Base-by-base conservation (phyloP, 2,329 filamentous ascomycete genomes). In the Mycocentrospora acerina region DNA sequence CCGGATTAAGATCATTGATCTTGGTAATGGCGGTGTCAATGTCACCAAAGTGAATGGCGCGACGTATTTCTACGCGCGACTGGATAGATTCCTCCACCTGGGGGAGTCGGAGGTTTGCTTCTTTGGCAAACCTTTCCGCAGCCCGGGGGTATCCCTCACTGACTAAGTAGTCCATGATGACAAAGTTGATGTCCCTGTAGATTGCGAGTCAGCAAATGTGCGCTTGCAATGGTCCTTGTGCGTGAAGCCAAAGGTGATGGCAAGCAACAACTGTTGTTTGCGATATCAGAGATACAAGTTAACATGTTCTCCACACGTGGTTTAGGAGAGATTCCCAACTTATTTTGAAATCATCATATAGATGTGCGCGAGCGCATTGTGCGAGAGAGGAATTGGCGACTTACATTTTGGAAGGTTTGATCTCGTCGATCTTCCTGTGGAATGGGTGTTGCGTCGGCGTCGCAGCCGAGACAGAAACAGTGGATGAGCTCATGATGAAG, bases 261-360 rank as follows among this genome's bases (percentile, higher is more conserved):
- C 37, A 43, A 46, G 42, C 48, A 52, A 45, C 34, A 26, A 35
- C 26, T 37, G 48, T 42, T 51, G 43, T 37, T 48, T 51, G 51
- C 61, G 51, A 62, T 46, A 70, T 86, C 82, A 85, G 82, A 83
- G 78, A 79, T 73, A 82, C 82, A 86, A 85, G 82, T 87, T 83
- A 88, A 84, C 77, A 73, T 69, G 77, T 83, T 89, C 83, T 98
- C 93, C 85, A 88, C 93, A 98, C 79, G 71, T 75, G 71, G 81
- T 79, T 88, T 97, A 88, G 86, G 93, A 98, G 94, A 98, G 93
- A 98, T 98, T 98, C 93, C 93, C 93, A 98, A 82, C 80, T 95
- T 94, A 88, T 55, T 84, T 83, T 74, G 73, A 73, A 78, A 76
- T 64, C 80, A 88, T 94, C 90, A 95, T 95, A 77, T 82, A 44